These are phyloP conservation scores for Solanum appendiculatum DNA, from an alignment of 257 asterid species.

Conservation along the genomic window DNA sequence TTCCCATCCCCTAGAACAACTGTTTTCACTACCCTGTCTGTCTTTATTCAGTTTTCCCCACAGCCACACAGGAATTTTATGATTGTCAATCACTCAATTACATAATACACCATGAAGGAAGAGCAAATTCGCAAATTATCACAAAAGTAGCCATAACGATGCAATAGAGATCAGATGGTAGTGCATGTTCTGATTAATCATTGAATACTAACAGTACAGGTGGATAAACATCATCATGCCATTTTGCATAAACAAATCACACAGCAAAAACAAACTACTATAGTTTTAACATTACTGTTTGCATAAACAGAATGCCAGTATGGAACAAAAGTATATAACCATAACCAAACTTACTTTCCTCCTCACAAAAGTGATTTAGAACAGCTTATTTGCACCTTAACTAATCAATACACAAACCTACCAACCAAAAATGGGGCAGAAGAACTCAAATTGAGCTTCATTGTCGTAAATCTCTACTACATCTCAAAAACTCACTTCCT, in stretches of 20 bases:
- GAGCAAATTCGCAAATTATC: not conserved
- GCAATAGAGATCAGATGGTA: not conserved
- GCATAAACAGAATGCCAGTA: not conserved
- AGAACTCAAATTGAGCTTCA: not conserved
- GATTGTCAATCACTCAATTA: not conserved
- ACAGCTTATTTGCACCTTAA: not conserved
- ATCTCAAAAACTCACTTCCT: not conserved
- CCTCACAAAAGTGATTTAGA: not conserved
- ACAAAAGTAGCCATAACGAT: not conserved
- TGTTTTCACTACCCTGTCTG: too few relatives aligned
- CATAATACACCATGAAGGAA: not conserved
- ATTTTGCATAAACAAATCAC: not conserved
- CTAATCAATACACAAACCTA: not conserved
- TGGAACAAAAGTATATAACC: not conserved
- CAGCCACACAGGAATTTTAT: not conserved
- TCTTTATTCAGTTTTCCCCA: not conserved
- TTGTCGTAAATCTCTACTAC: not conserved
- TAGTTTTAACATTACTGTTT: not conserved
- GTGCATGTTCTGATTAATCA: not conserved
- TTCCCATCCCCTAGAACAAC: not conserved
- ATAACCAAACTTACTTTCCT: not conserved
- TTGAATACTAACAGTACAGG: not conserved
- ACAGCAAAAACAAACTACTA: not conserved
- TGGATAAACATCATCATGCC: not conserved
- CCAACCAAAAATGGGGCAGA: not conserved